Conservation (phyloP, 2,329 filamentous ascomycete species). For the Beauveria varroae region DNA sequence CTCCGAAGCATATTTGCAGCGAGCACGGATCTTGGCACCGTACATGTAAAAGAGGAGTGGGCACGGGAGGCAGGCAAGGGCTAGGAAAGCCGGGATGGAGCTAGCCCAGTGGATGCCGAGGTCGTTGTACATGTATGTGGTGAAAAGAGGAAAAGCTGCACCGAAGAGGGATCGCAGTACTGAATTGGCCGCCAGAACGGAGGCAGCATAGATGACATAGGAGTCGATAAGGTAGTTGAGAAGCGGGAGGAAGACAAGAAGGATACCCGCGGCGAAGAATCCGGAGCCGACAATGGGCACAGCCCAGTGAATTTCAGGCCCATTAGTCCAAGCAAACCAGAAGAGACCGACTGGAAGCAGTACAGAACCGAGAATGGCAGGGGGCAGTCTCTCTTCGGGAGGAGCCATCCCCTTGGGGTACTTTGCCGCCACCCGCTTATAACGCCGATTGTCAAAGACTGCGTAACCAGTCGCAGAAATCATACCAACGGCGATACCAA, state of each 20-base stretch:
- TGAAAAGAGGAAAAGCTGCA: constrained; percentile 67
- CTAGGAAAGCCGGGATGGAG: constrained; percentile 65
- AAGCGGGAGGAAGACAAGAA: constrained; percentile 58
- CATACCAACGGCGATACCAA: constrained; percentile 59
- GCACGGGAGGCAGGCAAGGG: constrained; percentile 63
- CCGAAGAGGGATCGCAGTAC: constrained; percentile 67
- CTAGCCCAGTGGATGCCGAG: constrained; percentile 71
- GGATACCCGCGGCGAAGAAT: constrained; percentile 48
- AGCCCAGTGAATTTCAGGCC: constrained; percentile 47
- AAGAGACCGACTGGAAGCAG: constrained; percentile 54
- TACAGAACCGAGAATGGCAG: constrained; percentile 51
- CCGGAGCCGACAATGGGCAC: constrained; percentile 38
- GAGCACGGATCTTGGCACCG: constrained; percentile 52
- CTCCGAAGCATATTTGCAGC: constrained; percentile 63
- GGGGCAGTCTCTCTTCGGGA: constrained; percentile 56
- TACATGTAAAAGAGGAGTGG: constrained; percentile 73
- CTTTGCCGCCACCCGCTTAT: constrained; percentile 34
- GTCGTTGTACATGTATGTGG: constrained; percentile 47
- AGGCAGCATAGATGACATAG: constrained; percentile 70
- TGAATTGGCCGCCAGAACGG: constrained; percentile 63
- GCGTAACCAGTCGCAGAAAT: constrained; percentile 45
- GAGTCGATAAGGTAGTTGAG: constrained; percentile 63
- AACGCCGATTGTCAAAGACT: constrained; percentile 46
- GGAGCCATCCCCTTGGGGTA: constrained; percentile 48
- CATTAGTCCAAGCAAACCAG: constrained; percentile 60